Evolutionary conservation across 2,329 filamentous ascomycete genomes (phyloP), one percentile per base, ranked within the genome.

Genomic region (Scortechinia acanthostroma): DNA sequence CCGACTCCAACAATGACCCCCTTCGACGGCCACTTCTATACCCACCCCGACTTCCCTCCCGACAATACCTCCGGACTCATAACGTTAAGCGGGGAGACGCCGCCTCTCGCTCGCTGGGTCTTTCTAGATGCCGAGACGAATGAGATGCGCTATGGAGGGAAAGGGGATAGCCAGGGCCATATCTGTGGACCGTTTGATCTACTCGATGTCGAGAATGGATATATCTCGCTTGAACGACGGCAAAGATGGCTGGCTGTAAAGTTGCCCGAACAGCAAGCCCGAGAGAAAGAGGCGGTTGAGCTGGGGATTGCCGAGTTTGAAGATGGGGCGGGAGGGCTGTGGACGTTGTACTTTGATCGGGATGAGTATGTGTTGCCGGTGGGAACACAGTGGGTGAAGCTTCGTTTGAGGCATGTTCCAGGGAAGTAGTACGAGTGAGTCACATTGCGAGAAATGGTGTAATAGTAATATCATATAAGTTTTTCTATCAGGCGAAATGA

Each of bases 341-440:
- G 53, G 54, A 48, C 52, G 17, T 42, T 57, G 46, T 55, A 53
- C 43, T 57, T 57, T 22, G 53, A 56, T 43, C 48, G 48, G 19
- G 46, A 56, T 42, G 54, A 57, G 43, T 42, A 55, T 40, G 54
- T 53, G 14, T 47, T 55, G 21, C 49, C 49, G 14, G 46, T 46
- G 4, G 53, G 51, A 2, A 45, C 50, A 15, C 48, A 52, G 42
- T 51, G 50, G 17, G 40, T 57, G 47, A 53, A 57, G 42, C 51
- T 56, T 30, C 48, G 40, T 22, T 42, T 53, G n/a, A 30, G 37
- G 14, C 40, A 28, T 14, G 51, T 49, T 17, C 47, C 48, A 23
- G 44, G 43, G 45, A 51, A 55, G 28, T 55, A 13, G 20, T 40
- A 40, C n/a, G n/a, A n/a, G n/a, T n/a, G n/a, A n/a, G n/a, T n/a